Base-by-base conservation (phyloP, 371 early-diverging fungal species). In the Paraphysoderma sedebokerense region DNA sequence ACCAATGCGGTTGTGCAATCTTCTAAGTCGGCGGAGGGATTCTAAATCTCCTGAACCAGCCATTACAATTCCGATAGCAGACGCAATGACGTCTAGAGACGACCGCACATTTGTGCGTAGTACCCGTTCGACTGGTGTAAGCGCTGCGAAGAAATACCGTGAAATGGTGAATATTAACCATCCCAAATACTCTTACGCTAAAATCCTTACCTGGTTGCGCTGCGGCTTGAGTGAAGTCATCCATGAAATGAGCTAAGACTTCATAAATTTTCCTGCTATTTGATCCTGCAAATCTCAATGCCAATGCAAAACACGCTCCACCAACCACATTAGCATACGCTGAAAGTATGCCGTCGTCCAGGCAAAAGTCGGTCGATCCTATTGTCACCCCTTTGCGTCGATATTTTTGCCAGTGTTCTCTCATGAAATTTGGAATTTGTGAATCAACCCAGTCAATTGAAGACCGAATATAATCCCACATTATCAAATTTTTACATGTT, bases 221-320 rank as follows among this genome's bases (percentile, higher is more conserved):
- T 0, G 60, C 58, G n/a, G 69, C 53, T 5, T 52, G 55, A 11
- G 60, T 54, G 38, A 79, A 73, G 36, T 45, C 38, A 44, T 80
- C 74, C 8, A 82, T 48, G 31, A 63, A 55, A 6, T 48, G 28
- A n/a, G 74, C 39, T 4, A 82, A 39, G 24, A 70, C 15, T 53
- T 35, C 39, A 70, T 66, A 58, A 0, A 55, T 54, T n/a, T n/a
- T n/a, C n/a, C n/a, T 0, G 79, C 83, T 2, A 49, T 41, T 31
- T 56, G 46, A 44, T 84, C 92, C 92, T 1, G 87, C 90, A 55
- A 62, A 84, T 28, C 78, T 77, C 12, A 92, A 62, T 0, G 80
- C 86, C 2, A 92, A 61, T 8, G 74, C 68, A 44, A 87, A 70
- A 53, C 85, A 84, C 0, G 81, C 70, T 0, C 90, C 92, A n/a